Conservation (phyloP, 345 rosid species). For the Toxicodendron radicans region DNA sequence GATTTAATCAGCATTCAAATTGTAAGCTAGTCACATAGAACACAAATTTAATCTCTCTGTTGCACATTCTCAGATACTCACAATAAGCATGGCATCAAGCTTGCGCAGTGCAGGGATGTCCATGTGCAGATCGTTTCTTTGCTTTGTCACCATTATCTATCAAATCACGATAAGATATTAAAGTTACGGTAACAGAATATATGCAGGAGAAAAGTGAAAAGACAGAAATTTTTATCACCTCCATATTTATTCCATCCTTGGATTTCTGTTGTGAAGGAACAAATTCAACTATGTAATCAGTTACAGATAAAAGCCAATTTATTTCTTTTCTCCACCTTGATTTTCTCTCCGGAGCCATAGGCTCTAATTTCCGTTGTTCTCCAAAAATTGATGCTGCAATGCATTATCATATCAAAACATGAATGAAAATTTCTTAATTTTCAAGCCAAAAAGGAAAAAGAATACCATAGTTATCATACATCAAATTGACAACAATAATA, state of each 20-base stretch:
- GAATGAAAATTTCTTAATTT: background rate
- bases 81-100: slow-evolving; percentile 86
- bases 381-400: slow-evolving; percentile 82
- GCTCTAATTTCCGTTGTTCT: slow-evolving; percentile 69
- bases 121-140: slow-evolving; percentile 81
- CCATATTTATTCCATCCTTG: slow-evolving; percentile 70
- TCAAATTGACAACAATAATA: background rate
- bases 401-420: background rate
- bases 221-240: slow-evolving; percentile 39
- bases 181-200: background rate
- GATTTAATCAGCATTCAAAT: slow-evolving; percentile 5
- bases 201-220: background rate
- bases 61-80: slow-evolving; percentile 34
- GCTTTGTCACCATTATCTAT: slow-evolving; percentile 86
- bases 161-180: background rate
- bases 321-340: slow-evolving; percentile 87
- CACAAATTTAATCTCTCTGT: background rate
- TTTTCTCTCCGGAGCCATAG: slow-evolving; percentile 74
- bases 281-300: slow-evolving; percentile 79
- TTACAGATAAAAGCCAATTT: slow-evolving; percentile 80
- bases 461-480: background rate
- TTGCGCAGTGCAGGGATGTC: slow-evolving; percentile 85
- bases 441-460: too few relatives aligned
- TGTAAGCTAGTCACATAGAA: background rate
- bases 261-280: slow-evolving; percentile 79